A percentile compares a stretch with the other conserved stretches of the same genome.
Conservation (phyloP, 2,329 filamentous ascomycete species). For the Lojkania enalia region DNA sequence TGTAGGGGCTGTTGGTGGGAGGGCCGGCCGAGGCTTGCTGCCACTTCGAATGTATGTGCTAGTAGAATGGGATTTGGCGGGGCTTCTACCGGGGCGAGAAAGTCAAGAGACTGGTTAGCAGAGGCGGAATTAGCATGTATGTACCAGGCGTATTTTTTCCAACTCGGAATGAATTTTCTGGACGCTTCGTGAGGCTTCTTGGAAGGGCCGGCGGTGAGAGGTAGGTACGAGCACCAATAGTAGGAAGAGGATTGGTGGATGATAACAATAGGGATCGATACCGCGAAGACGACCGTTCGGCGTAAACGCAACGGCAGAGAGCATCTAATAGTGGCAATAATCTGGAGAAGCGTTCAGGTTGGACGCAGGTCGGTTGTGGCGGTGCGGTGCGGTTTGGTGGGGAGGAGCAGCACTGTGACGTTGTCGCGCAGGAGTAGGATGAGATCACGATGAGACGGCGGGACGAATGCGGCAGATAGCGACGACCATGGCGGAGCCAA, state of each 20-base stretch:
- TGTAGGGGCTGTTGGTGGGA: slow-evolving; percentile 14
- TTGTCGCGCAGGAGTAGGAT: slow-evolving; percentile 16
- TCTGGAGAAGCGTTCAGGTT: background rate
- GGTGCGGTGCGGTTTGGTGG: too few relatives aligned
- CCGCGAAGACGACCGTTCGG: too few relatives aligned
- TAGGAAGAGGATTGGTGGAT: background rate
- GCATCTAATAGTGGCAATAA: too few relatives aligned
- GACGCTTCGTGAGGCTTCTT: too few relatives aligned
- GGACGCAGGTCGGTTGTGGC: slow-evolving; percentile 21
- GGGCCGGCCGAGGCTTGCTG: slow-evolving; percentile 1
- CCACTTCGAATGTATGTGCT: background rate
- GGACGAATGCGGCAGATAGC: background rate
- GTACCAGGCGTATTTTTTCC: too few relatives aligned
- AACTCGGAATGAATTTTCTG: too few relatives aligned
- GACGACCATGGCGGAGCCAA: background rate
- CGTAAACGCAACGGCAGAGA: too few relatives aligned
- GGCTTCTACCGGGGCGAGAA: too few relatives aligned
- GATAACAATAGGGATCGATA: too few relatives aligned
- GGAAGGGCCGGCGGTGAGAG: background rate
- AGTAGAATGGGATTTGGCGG: too few relatives aligned
- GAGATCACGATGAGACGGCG: slow-evolving; percentile 21
- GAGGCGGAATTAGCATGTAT: too few relatives aligned
- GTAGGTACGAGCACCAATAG: slow-evolving; percentile 2
- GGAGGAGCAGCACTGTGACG: slow-evolving; percentile 22
- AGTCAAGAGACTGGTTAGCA: too few relatives aligned